Conservation (phyloP, 192 early-diverging fungal genomes). For the Gigaspora rosea region DNA sequence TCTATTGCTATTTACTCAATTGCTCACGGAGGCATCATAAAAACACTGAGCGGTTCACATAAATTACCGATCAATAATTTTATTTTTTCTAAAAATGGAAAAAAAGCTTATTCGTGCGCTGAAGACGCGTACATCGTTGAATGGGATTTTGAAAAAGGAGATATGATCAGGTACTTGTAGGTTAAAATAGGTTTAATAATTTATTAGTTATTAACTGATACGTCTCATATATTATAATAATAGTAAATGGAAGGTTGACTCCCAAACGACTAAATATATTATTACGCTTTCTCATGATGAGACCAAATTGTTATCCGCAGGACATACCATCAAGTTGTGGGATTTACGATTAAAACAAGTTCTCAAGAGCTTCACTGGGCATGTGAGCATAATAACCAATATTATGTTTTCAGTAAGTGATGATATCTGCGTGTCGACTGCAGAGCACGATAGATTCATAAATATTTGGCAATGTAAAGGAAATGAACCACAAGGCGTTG, state of each 20-base stretch:
- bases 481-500: slow-evolving; percentile 42
- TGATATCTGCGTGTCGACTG: slow-evolving; percentile 48
- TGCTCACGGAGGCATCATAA: slow-evolving; percentile 47
- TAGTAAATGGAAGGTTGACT: slow-evolving; percentile 57
- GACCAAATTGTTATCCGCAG: slow-evolving; percentile 52
- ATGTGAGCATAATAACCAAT: slow-evolving; percentile 51
- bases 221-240: neutral
- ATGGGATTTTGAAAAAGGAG: slow-evolving; percentile 55
- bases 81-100: slow-evolving; percentile 49
- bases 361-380: slow-evolving; percentile 57
- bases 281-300: slow-evolving; percentile 53
- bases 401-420: slow-evolving; percentile 52
- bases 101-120: slow-evolving; percentile 49
- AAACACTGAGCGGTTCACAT: slow-evolving; percentile 48
- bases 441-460: slow-evolving; percentile 55
- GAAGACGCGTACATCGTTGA: slow-evolving; percentile 54
- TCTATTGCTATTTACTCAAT: slow-evolving; percentile 53
- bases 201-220: neutral
- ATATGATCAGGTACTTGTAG: slow-evolving; percentile 35
- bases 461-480: slow-evolving; percentile 56
- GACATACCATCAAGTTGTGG: slow-evolving; percentile 59
- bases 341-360: slow-evolving; percentile 46
- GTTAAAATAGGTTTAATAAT: neutral
- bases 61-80: slow-evolving; percentile 52
- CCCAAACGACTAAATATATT: slow-evolving; percentile 45